Conservation (phyloP, 371 early-diverging fungal species). For the Catenaria anguillulae region DNA sequence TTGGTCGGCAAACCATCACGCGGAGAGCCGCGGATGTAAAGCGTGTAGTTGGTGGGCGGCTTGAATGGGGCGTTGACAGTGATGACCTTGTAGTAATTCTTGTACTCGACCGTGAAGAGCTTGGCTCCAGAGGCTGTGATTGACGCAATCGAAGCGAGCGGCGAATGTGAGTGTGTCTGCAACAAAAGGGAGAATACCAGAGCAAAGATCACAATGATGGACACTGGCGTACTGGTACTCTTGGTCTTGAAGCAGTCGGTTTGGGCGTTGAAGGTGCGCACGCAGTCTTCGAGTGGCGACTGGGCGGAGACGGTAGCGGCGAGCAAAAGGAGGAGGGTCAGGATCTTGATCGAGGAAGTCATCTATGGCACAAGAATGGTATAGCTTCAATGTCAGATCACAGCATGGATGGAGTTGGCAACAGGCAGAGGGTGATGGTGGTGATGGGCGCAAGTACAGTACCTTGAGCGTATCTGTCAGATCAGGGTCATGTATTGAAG, state of each 20-base stretch:
- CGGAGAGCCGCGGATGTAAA: slow-evolving; percentile 54
- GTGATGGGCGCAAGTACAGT: too few relatives aligned
- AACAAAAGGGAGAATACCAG: too few relatives aligned
- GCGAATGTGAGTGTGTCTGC: too few relatives aligned
- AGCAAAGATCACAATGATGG: too few relatives aligned
- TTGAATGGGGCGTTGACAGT: slow-evolving; percentile 23
- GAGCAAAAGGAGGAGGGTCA: slow-evolving; percentile 15
- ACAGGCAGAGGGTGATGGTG: too few relatives aligned
- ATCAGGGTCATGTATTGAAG: too few relatives aligned
- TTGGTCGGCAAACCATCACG: slow-evolving; percentile 24
- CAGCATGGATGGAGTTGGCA: too few relatives aligned
- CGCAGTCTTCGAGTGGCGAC: slow-evolving; percentile 25
- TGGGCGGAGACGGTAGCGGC: slow-evolving; percentile 21
- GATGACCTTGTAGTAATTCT: slow-evolving; percentile 46
- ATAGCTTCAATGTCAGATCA: too few relatives aligned
- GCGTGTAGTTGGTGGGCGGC: slow-evolving; percentile 23
- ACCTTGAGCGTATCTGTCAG: too few relatives aligned
- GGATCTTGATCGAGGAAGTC: too few relatives aligned
- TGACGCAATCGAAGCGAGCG: slow-evolving; percentile 27
- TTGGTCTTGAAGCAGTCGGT: slow-evolving; percentile 42
- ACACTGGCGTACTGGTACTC: slow-evolving; percentile 11
- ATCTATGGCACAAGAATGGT: too few relatives aligned
- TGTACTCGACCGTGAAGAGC: slow-evolving; percentile 41
- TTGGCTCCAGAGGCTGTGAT: too few relatives aligned
- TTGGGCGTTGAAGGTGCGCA: slow-evolving; percentile 21